Evolutionary conservation across 768 basidiomycete genomes (phyloP).

Genomic region (Neoboletus magnificus): DNA sequence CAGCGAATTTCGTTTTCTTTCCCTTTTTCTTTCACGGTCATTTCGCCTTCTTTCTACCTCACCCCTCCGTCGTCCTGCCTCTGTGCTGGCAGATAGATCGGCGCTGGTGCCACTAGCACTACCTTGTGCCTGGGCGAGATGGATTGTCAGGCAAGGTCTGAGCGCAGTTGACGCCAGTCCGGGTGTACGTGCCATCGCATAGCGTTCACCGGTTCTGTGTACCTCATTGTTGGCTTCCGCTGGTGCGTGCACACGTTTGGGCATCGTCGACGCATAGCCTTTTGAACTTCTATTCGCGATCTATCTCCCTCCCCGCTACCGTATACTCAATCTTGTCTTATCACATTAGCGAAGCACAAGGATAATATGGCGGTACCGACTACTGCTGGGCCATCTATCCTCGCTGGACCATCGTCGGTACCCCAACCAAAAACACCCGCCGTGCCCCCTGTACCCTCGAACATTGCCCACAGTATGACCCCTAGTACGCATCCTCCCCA

Average conservation of each 20-base stretch:
- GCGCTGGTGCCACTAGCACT: background rate
- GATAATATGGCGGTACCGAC: conserved; percentile 15
- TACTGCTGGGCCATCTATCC: conserved; percentile 12
- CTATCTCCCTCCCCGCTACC: background rate
- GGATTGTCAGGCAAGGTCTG: background rate
- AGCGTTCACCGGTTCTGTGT: background rate
- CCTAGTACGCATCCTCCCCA: conserved; percentile 32
- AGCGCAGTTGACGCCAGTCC: background rate
- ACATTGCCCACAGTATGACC: conserved; percentile 27
- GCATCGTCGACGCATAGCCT: background rate
- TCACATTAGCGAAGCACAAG: conserved; percentile 21
- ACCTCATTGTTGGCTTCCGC: background rate
- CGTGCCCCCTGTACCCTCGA: conserved; percentile 6
- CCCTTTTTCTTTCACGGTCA: background rate
- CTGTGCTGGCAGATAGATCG: background rate
- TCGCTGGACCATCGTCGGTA: conserved; percentile 4
- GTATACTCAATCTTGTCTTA: conserved; percentile 6
- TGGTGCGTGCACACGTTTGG: no score
- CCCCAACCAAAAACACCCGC: conserved; percentile 22
- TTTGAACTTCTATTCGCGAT: background rate
- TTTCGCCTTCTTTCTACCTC: background rate
- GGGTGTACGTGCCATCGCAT: background rate
- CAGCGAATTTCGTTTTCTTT: background rate
- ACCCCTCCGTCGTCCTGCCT: background rate
- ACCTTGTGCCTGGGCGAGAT: background rate